These are phyloP conservation scores for Spencermartinsiella ligniputridi DNA, from an alignment of 1,139 yeast genomes.

Conservation along the genomic window DNA sequence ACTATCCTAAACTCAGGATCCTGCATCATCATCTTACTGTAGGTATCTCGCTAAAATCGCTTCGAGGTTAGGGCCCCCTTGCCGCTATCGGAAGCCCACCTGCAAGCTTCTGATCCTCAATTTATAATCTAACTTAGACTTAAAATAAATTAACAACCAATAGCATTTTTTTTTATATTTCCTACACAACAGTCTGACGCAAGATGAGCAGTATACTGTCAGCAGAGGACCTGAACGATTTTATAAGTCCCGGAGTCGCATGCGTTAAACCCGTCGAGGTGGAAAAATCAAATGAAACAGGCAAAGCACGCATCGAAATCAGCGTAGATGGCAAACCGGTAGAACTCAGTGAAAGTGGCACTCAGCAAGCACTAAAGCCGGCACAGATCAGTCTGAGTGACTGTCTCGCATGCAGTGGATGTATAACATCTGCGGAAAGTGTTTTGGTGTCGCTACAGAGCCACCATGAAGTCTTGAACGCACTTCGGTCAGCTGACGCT, in stretches of 20 bases:
- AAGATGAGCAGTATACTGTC: constrained; percentile 82
- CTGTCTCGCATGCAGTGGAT: constrained; percentile 95
- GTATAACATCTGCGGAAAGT: constrained; percentile 95
- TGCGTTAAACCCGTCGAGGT: constrained; percentile 81
- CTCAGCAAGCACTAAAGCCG: constrained; percentile 50
- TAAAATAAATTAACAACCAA: no score
- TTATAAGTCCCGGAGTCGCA: constrained; percentile 90
- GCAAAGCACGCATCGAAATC: constrained; percentile 59
- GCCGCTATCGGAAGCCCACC: no score
- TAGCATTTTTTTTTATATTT: no score
- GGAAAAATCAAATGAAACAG: constrained; percentile 32
- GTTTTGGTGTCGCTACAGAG: constrained; percentile 88
- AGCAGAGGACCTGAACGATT: constrained; percentile 89
- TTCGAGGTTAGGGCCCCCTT: no score
- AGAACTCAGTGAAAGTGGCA: constrained; percentile 63
- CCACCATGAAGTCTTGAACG: constrained; percentile 68
- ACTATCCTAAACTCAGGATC: no score
- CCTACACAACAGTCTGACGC: no score
- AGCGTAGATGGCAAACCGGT: constrained; percentile 63
- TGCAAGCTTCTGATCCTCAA: no score
- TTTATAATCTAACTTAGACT: no score
- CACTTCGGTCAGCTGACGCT: constrained; percentile 39
- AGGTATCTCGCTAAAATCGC: no score
- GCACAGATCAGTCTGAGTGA: constrained; percentile 90
- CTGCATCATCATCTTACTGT: no score